phyloP scores from a whole-genome alignment of 2,329 filamentous ascomycete genomes.

The Juglanconis juglandina region DNA sequence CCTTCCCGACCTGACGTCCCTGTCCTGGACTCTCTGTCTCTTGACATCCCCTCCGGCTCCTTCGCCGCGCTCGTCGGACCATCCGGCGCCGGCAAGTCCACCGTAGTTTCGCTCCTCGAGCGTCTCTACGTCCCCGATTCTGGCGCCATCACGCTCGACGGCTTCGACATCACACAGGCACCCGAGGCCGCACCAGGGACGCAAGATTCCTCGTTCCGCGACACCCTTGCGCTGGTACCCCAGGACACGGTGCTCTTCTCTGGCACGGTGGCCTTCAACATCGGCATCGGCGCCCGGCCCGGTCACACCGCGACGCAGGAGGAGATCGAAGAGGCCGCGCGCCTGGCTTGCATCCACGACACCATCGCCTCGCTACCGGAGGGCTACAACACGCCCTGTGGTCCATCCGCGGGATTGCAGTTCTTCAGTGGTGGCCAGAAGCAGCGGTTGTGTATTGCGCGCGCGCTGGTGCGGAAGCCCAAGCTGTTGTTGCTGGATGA shows the following conservation, averaged over 20 bases:
- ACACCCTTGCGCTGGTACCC: constrained; percentile 53
- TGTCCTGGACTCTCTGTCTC: constrained; percentile 54
- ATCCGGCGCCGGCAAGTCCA: constrained; percentile 65
- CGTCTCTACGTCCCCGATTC: constrained; percentile 44
- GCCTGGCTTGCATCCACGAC: constrained; percentile 68
- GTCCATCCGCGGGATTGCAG: constrained; percentile 66
- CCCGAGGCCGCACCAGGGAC: constrained; percentile 34
- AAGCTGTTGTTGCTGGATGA: constrained; percentile 76
- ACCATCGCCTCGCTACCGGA: constrained; percentile 60
- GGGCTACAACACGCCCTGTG: constrained; percentile 63
- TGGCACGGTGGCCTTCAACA: constrained; percentile 54
- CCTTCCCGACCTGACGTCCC: constrained; percentile 56
- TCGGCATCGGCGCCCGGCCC: constrained; percentile 52
- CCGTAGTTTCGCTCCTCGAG: constrained; percentile 55
- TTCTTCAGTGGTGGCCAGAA: constrained; percentile 72
- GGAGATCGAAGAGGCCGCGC: constrained; percentile 65
- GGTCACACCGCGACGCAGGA: constrained; percentile 51
- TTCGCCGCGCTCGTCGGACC: constrained; percentile 64
- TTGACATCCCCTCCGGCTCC: constrained; percentile 55
- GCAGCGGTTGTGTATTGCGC: constrained; percentile 74
- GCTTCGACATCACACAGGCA: constrained; percentile 41
- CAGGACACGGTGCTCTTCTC: constrained; percentile 59
- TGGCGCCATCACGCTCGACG: constrained; percentile 43
- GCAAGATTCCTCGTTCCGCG: constrained; percentile 39
- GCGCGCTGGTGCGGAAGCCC: constrained; percentile 69